These are phyloP conservation scores for Auricularia heimuer DNA, from an alignment of 768 basidiomycete genomes.

Conservation along the genomic window DNA sequence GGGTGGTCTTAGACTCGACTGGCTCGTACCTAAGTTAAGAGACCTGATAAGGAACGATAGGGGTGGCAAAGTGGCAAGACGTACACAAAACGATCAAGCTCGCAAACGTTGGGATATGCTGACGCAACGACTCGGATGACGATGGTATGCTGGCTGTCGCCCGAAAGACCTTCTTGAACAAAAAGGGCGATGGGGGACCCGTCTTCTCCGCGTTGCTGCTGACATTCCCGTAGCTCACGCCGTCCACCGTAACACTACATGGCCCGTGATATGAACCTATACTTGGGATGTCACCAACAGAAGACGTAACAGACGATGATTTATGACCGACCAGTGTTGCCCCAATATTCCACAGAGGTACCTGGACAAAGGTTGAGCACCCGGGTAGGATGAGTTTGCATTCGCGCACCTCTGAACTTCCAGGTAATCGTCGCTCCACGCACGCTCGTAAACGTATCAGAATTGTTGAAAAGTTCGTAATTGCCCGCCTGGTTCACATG, in stretches of 20 bases:
- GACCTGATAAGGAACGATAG: not conserved
- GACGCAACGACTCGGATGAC: conserved; percentile 1
- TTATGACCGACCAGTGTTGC: not conserved
- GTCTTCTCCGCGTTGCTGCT: not conserved
- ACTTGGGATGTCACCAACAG: not conserved
- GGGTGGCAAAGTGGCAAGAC: not conserved
- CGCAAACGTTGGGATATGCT: conserved; percentile 6
- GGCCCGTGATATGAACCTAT: conserved; percentile 7
- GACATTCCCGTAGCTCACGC: not conserved
- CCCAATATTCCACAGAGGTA: conserved; percentile 6
- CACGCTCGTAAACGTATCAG: conserved; percentile 5
- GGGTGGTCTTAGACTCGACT: not conserved
- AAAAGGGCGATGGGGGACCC: conserved; percentile 4
- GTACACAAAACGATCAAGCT: conserved; percentile 7
- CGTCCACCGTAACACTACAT: conserved; percentile 2
- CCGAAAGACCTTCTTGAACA: not conserved
- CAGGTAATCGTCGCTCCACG: conserved; percentile 2
- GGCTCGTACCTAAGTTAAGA: not conserved
- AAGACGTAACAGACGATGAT: not conserved
- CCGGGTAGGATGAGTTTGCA: not conserved
- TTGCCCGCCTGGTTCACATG: not conserved
- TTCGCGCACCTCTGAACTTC: conserved; percentile 4
- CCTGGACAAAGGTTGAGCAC: not conserved
- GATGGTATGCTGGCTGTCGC: not conserved
- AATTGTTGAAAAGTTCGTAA: conserved; percentile 8